phyloP scores from a whole-genome alignment of 2,329 filamentous ascomycete genomes.

The Septoria linicola region DNA sequence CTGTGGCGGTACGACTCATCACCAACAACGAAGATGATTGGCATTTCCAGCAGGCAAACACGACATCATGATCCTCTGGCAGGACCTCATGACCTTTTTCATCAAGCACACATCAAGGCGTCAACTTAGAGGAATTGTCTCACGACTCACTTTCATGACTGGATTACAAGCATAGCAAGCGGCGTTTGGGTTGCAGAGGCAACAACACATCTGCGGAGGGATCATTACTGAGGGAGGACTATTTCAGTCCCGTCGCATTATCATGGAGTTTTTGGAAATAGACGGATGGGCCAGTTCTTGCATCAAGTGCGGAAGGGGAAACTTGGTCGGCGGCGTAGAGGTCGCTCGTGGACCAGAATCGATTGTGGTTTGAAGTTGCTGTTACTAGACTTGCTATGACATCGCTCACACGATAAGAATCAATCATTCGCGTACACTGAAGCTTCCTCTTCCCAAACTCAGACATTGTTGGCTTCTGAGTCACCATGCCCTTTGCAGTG shows the following conservation, averaged over 20 bases:
- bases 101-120: neutral
- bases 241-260: slow-evolving; percentile 1
- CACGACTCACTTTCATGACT: slow-evolving; percentile 3
- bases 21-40: neutral
- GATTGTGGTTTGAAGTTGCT: neutral
- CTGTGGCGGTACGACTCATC: slow-evolving; percentile 5
- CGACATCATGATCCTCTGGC: neutral
- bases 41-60: neutral
- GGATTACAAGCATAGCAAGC: slow-evolving; percentile 8
- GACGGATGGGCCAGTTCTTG: slow-evolving; percentile 9
- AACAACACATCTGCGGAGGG: neutral
- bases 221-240: slow-evolving; percentile 12
- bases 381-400: neutral
- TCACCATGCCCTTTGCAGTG: too few relatives aligned
- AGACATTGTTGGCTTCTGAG: too few relatives aligned
- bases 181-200: neutral
- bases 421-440: too few relatives aligned
- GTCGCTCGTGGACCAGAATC: slow-evolving; percentile 3
- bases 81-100: neutral
- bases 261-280: slow-evolving; percentile 10
- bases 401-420: slow-evolving; percentile 1
- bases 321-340: neutral
- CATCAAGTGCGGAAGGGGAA: slow-evolving; percentile 14
- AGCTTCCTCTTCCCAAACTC: too few relatives aligned
- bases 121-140: slow-evolving; percentile 1